Evolutionary conservation across 495 filamentous ascomycete species (phyloP).

Genomic region (Parmelia sp.): DNA sequence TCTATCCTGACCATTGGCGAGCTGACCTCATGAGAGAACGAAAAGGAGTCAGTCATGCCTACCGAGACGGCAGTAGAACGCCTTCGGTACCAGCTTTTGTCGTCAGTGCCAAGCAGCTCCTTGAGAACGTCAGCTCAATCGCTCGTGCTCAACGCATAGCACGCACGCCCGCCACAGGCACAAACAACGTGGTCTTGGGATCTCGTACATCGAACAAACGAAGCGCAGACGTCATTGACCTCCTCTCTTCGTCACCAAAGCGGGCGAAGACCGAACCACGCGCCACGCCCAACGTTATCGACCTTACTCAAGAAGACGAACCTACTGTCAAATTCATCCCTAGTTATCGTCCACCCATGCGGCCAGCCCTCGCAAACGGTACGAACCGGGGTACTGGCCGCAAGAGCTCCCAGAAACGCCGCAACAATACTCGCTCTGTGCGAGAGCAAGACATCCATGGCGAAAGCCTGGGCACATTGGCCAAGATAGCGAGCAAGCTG

Average conservation of each 20-base stretch:
- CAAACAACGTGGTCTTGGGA: constrained; percentile 2
- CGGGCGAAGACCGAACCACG: constrained; percentile 11
- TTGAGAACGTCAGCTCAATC: background rate
- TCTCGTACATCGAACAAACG: constrained; percentile 6
- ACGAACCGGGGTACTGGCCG: background rate
- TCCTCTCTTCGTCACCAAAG: constrained; percentile 2
- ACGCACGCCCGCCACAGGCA: background rate
- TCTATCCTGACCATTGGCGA: constrained; percentile 17
- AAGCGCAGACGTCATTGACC: background rate
- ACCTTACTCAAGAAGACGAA: constrained; percentile 17
- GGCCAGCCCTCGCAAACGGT: constrained; percentile 2
- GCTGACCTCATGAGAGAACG: constrained; percentile 4
- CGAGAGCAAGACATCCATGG: constrained; percentile 1
- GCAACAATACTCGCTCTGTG: background rate
- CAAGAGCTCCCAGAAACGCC: background rate
- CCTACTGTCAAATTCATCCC: background rate
- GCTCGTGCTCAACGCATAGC: background rate
- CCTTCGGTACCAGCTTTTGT: constrained; percentile 17
- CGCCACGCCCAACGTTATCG: constrained; percentile 4
- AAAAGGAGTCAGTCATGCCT: background rate
- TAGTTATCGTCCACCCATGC: background rate
- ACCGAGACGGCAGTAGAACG: background rate
- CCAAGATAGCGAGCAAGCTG: constrained; percentile 20
- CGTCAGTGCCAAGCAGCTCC: background rate
- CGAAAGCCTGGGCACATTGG: constrained; percentile 1